Conservation (phyloP, 2,329 filamentous ascomycete species). For the Ilyonectria robusta region DNA sequence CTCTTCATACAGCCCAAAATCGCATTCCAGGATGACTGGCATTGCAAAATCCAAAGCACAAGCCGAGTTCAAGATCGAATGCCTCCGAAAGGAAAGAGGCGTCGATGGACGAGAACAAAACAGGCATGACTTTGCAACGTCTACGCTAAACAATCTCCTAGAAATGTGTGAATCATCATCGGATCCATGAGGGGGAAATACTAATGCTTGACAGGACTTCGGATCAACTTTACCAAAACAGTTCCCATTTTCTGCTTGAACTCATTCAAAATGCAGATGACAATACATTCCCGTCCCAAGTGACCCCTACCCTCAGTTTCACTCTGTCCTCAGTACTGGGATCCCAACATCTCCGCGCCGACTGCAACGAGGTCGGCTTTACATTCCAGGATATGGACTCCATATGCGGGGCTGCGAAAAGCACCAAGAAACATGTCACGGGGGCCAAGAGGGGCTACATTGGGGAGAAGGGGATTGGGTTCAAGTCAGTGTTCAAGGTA, state of each 20-base stretch:
- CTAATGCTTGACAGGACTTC: background rate
- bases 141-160: background rate
- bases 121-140: no score
- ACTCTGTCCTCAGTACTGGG: background rate
- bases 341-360: slow-evolving; percentile 4
- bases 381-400: slow-evolving; percentile 5
- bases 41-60: background rate
- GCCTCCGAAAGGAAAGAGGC: background rate
- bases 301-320: slow-evolving; percentile 4
- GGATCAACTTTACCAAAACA: slow-evolving; percentile 6
- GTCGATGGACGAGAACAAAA: background rate
- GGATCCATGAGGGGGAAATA: background rate
- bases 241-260: slow-evolving; percentile 17
- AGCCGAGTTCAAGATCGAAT: background rate
- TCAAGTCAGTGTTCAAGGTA: slow-evolving; percentile 54
- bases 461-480: slow-evolving; percentile 55
- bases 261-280: slow-evolving; percentile 27
- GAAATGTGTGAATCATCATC: background rate
- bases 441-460: slow-evolving; percentile 41
- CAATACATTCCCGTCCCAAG: background rate
- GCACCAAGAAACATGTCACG: slow-evolving; percentile 3
- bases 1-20: background rate
- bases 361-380: slow-evolving; percentile 24
- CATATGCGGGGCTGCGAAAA: background rate
- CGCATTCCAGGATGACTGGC: background rate